These are phyloP conservation scores for Solanum etuberosum DNA, from an alignment of 257 asterid genomes.

Conservation along the genomic window DNA sequence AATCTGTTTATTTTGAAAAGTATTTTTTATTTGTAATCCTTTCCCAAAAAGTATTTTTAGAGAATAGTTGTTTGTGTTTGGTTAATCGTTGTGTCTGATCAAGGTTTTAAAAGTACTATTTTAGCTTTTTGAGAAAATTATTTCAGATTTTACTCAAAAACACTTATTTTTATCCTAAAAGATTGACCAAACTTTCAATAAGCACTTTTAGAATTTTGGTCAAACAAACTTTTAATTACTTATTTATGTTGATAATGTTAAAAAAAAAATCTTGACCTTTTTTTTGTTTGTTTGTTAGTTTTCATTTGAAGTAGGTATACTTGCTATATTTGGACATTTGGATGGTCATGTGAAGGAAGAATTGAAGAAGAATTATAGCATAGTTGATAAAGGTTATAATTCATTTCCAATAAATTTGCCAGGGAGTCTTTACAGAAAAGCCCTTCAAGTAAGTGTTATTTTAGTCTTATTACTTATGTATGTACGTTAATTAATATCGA, in stretches of 20 bases:
- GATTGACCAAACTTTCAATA: not conserved
- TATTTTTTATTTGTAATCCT: not conserved
- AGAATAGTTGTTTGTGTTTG: not conserved
- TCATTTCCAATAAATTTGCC: slow-evolving; percentile 63
- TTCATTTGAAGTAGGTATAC: slow-evolving; percentile 71
- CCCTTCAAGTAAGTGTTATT: slow-evolving; percentile 34
- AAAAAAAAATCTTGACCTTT: not conserved
- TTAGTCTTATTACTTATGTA: not conserved
- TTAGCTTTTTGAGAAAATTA: no score
- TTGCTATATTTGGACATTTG: slow-evolving; percentile 54
- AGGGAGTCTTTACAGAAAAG: slow-evolving; percentile 42
- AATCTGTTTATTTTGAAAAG: not conserved
- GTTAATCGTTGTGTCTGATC: not conserved
- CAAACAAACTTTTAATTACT: not conserved
- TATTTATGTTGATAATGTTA: not conserved
- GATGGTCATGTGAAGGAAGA: slow-evolving; percentile 44
- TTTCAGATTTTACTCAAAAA: not conserved
- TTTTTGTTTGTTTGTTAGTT: slow-evolving; percentile 16
- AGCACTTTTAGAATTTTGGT: not conserved
- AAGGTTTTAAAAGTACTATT: not conserved
- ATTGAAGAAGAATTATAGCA: slow-evolving; percentile 42
- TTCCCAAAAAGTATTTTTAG: not conserved
- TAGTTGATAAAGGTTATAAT: slow-evolving; percentile 67
- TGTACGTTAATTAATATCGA: not conserved
- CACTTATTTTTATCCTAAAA: not conserved